These are phyloP conservation scores for Coemansia sp. DNA, from an alignment of 192 early-diverging fungal species.

Conservation along the genomic window DNA sequence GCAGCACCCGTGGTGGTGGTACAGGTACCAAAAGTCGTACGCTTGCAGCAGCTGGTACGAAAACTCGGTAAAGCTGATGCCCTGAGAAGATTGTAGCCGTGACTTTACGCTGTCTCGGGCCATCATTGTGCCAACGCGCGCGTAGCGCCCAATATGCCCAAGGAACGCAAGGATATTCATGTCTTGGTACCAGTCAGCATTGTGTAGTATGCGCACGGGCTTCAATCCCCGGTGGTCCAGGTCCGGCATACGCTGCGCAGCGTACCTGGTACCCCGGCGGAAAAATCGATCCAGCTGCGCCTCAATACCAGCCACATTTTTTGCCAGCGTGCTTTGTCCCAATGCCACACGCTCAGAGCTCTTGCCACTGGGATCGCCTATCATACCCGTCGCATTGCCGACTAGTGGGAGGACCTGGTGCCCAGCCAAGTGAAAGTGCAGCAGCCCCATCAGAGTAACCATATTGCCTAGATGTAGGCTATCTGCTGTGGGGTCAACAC, in stretches of 20 bases:
- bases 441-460: conserved; percentile 74
- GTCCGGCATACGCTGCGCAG: conserved; percentile 24
- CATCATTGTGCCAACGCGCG: conserved; percentile 82
- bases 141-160: conserved; percentile 72
- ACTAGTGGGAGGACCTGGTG: conserved; percentile 84
- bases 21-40: conserved; percentile 89
- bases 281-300: conserved; percentile 74
- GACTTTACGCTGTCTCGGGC: conserved; percentile 84
- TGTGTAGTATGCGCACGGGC: conserved; percentile 67
- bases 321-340: conserved; percentile 53
- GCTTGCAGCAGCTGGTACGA: conserved; percentile 94
- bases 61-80: conserved; percentile 96
- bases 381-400: conserved; percentile 87
- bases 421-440: conserved; percentile 82
- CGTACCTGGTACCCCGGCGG: conserved; percentile 51
- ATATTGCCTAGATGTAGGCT: conserved; percentile 91
- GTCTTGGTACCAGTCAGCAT: conserved; percentile 74
- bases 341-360: conserved; percentile 75
- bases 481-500: conserved; percentile 92
- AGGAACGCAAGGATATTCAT: conserved; percentile 78
- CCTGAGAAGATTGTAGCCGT: conserved; percentile 72
- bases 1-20: conserved; percentile 51
- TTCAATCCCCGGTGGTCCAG: conserved; percentile 43
- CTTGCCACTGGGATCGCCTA: conserved; percentile 91
- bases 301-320: conserved; percentile 68